Evolutionary conservation across 129 eudicot species (phyloP).

Genomic region (Ambrosia trifida): DNA sequence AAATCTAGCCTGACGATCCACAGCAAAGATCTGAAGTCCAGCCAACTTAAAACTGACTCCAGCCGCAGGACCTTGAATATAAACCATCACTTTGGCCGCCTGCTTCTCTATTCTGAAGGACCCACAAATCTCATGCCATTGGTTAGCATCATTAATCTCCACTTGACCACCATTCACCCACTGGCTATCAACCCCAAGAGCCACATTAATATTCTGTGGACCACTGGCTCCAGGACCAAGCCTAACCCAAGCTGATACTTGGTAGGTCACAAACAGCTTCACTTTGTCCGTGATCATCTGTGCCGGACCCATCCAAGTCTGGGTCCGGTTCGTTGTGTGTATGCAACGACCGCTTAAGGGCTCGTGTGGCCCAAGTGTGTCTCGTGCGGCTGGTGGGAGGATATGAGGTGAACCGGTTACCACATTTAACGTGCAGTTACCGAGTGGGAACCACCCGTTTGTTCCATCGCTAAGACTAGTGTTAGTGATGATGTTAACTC

Average conservation of each 20-base stretch:
- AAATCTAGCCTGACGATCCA: constrained; percentile 67
- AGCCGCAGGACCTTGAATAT: constrained; percentile 83
- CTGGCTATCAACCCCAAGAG: constrained; percentile 75
- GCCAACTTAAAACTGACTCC: constrained; percentile 81
- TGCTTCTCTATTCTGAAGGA: constrained; percentile 82
- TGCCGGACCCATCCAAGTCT: constrained; percentile 99
- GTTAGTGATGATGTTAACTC: constrained; percentile 72
- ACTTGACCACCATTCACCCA: constrained; percentile 96
- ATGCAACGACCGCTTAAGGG: constrained; percentile 75
- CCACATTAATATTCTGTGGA: constrained; percentile 76
- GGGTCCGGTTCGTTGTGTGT: constrained; percentile 70
- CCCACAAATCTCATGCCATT: constrained; percentile 92
- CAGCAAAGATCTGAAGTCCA: constrained; percentile 84
- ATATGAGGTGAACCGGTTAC: constrained; percentile 67
- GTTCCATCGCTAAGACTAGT: constrained; percentile 82
- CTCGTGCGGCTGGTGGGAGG: constrained; percentile 81
- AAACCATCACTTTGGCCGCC: constrained; percentile 73
- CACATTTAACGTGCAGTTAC: constrained; percentile 59
- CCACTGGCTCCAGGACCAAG: constrained; percentile 67
- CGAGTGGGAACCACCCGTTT: constrained; percentile 87
- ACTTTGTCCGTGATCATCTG: constrained; percentile 86
- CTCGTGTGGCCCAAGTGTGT: constrained; percentile 60
- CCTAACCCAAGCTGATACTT: constrained; percentile 90
- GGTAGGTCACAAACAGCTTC: constrained; percentile 75
- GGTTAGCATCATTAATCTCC: constrained; percentile 55